Evolutionary conservation across 1,284 basidiomycete genomes (phyloP).

Genomic region (Schizopora paradoxa): DNA sequence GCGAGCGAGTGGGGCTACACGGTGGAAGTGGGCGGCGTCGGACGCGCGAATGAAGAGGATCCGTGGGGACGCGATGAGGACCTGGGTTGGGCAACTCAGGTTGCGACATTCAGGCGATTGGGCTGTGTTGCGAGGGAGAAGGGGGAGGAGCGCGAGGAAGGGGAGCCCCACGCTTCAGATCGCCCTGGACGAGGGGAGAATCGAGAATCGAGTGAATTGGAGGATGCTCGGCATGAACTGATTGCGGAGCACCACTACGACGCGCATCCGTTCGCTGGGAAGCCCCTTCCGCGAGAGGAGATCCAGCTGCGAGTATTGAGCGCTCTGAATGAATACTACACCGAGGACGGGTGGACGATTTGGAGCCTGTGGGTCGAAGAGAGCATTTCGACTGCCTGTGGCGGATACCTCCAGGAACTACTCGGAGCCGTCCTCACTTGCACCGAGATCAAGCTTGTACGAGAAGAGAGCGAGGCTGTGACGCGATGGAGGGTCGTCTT

Average conservation of each 20-base stretch:
- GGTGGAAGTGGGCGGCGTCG: conserved; percentile 52
- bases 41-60: conserved; percentile 51
- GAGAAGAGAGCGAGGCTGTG: background rate
- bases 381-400: conserved; percentile 11
- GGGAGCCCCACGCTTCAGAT: conserved; percentile 26
- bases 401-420: conserved; percentile 11
- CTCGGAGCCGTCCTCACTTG: conserved; percentile 4
- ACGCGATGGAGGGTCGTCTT: conserved; percentile 14
- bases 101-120: conserved; percentile 59
- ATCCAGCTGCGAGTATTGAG: background rate
- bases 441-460: background rate
- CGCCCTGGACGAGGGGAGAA: conserved; percentile 22
- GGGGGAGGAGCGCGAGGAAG: conserved; percentile 31
- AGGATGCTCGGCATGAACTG: conserved; percentile 41
- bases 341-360: conserved; percentile 9
- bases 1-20: conserved; percentile 75
- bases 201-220: conserved; percentile 24
- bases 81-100: conserved; percentile 67
- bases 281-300: conserved; percentile 33
- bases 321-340: conserved; percentile 8
- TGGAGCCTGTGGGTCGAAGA: conserved; percentile 15
- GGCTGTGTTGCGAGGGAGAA: conserved; percentile 33
- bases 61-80: conserved; percentile 62
- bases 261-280: conserved; percentile 42
- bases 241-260: conserved; percentile 46